A percentile compares a stretch with the other conserved stretches of the same genome.
Conservation (phyloP, 345 rosid species). For the Balakata baccata region DNA sequence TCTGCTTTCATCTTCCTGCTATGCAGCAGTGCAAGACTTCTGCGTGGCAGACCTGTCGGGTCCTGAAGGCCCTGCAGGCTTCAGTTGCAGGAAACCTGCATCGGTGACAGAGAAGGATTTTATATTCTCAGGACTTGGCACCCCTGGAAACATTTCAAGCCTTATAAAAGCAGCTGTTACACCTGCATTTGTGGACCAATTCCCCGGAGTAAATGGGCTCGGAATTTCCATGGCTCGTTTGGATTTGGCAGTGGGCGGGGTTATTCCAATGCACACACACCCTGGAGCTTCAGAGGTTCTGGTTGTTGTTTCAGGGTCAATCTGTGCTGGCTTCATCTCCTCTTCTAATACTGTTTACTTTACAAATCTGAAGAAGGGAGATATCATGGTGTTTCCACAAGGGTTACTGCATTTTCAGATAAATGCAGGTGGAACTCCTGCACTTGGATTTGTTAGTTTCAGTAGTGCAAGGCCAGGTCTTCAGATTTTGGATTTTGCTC, state of each 20-base stretch:
- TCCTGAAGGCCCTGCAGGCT: slow-evolving; percentile 67
- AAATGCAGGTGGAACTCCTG: slow-evolving; percentile 42
- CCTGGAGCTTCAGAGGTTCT: slow-evolving; percentile 68
- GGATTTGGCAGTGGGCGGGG: slow-evolving; percentile 69
- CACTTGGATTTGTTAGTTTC: slow-evolving; percentile 58
- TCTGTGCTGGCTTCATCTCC: slow-evolving; percentile 80
- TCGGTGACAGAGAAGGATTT: slow-evolving; percentile 58
- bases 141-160: slow-evolving; percentile 58
- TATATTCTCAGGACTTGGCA: slow-evolving; percentile 54
- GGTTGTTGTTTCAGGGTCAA: slow-evolving; percentile 49
- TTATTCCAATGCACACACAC: slow-evolving; percentile 78
- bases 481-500: slow-evolving; percentile 63
- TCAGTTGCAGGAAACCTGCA: slow-evolving; percentile 54
- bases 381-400: slow-evolving; percentile 70
- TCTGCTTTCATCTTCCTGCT: slow-evolving; percentile 44
- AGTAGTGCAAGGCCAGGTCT: slow-evolving; percentile 72
- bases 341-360: slow-evolving; percentile 58
- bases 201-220: slow-evolving; percentile 69
- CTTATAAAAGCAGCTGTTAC: slow-evolving; percentile 77
- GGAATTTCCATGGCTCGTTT: slow-evolving; percentile 72
- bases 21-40: slow-evolving; percentile 63
- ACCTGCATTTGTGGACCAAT: slow-evolving; percentile 55
- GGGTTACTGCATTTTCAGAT: slow-evolving; percentile 77
- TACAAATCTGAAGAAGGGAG: slow-evolving; percentile 50
- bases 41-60: slow-evolving; percentile 59